Conservation (phyloP, 139 green algal genomes). For the Axilococcus clingmanii region DNA sequence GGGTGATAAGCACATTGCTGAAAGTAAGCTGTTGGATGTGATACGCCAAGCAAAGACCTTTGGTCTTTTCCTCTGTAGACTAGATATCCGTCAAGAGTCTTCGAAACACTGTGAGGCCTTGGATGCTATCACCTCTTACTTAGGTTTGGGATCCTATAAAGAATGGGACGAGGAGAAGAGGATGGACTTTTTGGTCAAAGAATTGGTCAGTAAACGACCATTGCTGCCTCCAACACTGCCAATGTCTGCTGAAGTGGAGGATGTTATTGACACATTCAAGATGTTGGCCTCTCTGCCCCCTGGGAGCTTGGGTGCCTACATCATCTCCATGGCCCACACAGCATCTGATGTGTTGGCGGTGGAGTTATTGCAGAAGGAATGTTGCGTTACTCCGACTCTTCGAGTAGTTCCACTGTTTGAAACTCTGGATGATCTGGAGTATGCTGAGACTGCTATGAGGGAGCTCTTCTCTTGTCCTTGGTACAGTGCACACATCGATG, state of each 20-base stretch:
- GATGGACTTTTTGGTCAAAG: slow-evolving; percentile 64
- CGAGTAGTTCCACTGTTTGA: slow-evolving; percentile 95
- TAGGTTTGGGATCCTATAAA: slow-evolving; percentile 69
- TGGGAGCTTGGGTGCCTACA: slow-evolving; percentile 79
- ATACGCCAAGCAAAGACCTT: slow-evolving; percentile 51
- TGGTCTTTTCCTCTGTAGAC: slow-evolving; percentile 52
- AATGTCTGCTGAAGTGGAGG: slow-evolving; percentile 56
- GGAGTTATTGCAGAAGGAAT: slow-evolving; percentile 81
- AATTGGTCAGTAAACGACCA: slow-evolving; percentile 71
- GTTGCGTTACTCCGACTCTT: slow-evolving; percentile 29
- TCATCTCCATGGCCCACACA: slow-evolving; percentile 87
- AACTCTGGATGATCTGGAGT: slow-evolving; percentile 79
- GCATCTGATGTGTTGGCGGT: slow-evolving; percentile 89
- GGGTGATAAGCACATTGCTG: slow-evolving; percentile 52
- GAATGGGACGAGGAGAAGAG: slow-evolving; percentile 83
- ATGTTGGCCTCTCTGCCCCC: slow-evolving; percentile 39
- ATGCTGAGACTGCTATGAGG: slow-evolving; percentile 45
- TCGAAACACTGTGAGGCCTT: slow-evolving; percentile 62
- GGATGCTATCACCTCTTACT: slow-evolving; percentile 76
- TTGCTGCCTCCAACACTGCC: slow-evolving; percentile 76
- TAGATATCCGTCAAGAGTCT: slow-evolving; percentile 71
- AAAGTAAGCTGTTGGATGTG: slow-evolving; percentile 55
- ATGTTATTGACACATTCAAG: slow-evolving; percentile 81
- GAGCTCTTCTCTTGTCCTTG: slow-evolving; percentile 50
- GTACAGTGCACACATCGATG: slow-evolving; percentile 48